Conservation (phyloP, 2,329 filamentous ascomycete genomes). For the Rhinocladiella similis region DNA sequence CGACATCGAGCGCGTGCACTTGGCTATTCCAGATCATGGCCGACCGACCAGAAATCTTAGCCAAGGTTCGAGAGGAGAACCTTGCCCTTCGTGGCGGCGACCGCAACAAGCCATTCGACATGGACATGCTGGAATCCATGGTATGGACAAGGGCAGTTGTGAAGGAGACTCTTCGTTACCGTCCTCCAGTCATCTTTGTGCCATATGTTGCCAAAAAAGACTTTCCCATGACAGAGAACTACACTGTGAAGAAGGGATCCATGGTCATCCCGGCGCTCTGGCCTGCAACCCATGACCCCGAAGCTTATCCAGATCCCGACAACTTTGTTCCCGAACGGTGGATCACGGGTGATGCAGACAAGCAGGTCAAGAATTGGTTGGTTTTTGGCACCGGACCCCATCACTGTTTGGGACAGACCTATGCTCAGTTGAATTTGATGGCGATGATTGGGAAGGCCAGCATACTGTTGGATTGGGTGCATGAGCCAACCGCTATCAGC, state of each 20-base stretch:
- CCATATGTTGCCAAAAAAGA: slow-evolving; percentile 93
- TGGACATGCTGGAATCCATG: slow-evolving; percentile 87
- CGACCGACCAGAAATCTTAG: slow-evolving; percentile 87
- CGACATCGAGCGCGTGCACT: slow-evolving; percentile 87
- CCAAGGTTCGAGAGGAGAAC: slow-evolving; percentile 91
- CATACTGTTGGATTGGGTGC: slow-evolving; percentile 83
- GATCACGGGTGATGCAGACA: slow-evolving; percentile 84
- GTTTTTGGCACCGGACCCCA: slow-evolving; percentile 95
- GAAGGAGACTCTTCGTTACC: slow-evolving; percentile 87
- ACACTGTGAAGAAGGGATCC: slow-evolving; percentile 91
- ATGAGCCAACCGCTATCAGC: slow-evolving; percentile 76
- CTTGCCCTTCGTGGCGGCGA: slow-evolving; percentile 73
- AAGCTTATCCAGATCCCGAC: slow-evolving; percentile 88
- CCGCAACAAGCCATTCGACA: slow-evolving; percentile 65
- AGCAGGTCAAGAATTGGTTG: slow-evolving; percentile 92
- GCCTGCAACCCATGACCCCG: slow-evolving; percentile 85
- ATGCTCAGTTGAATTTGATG: slow-evolving; percentile 85
- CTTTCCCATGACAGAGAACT: slow-evolving; percentile 83
- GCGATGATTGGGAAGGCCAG: slow-evolving; percentile 89
- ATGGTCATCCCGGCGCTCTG: slow-evolving; percentile 95
- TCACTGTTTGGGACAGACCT: slow-evolving; percentile 93
- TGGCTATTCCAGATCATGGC: slow-evolving; percentile 96
- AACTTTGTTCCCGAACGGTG: slow-evolving; percentile 88
- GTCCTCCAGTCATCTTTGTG: slow-evolving; percentile 95
- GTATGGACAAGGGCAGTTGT: slow-evolving; percentile 89